These are phyloP conservation scores for Dothideomycetidae sp. DNA, from an alignment of 2,329 filamentous ascomycete genomes.

Conservation along the genomic window DNA sequence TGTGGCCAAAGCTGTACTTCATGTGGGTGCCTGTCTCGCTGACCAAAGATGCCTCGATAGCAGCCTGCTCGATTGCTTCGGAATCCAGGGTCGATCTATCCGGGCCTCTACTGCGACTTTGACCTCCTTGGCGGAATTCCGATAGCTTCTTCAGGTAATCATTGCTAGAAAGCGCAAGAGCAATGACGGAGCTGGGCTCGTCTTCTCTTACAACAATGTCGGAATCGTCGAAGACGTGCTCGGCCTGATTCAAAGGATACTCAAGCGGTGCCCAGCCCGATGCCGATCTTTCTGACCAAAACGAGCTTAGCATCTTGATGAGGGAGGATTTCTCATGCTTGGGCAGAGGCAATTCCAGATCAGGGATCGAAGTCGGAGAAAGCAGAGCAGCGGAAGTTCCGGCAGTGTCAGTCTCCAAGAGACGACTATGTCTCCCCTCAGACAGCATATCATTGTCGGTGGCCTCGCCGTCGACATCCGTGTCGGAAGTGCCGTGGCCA, in stretches of 20 bases:
- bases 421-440: conserved; percentile 53
- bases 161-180: conserved; percentile 74
- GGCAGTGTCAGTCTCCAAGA: conserved; percentile 18
- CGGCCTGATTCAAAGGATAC: conserved; percentile 67
- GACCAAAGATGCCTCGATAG: conserved; percentile 73
- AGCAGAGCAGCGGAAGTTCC: conserved; percentile 41
- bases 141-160: conserved; percentile 74
- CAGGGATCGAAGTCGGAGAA: conserved; percentile 37
- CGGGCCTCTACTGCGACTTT: conserved; percentile 14
- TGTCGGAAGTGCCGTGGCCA: conserved; percentile 27
- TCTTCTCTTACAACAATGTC: conserved; percentile 96
- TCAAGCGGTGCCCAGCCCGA: conserved; percentile 88
- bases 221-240: conserved; percentile 94
- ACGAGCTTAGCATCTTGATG: conserved; percentile 91
- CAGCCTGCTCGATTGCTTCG: conserved; percentile 42
- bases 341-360: conserved; percentile 59
- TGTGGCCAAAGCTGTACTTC: conserved; percentile 89
- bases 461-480: conserved; percentile 35
- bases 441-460: conserved; percentile 58
- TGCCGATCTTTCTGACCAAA: conserved; percentile 94
- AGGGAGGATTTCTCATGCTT: conserved; percentile 88
- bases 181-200: conserved; percentile 90
- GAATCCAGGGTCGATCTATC: conserved; percentile 13
- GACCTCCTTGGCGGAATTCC: conserved; percentile 37
- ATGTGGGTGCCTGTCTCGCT: conserved; percentile 80